These are phyloP conservation scores for Erythrobasidium yunnanense DNA, from an alignment of 768 basidiomycete genomes.

Conservation along the genomic window DNA sequence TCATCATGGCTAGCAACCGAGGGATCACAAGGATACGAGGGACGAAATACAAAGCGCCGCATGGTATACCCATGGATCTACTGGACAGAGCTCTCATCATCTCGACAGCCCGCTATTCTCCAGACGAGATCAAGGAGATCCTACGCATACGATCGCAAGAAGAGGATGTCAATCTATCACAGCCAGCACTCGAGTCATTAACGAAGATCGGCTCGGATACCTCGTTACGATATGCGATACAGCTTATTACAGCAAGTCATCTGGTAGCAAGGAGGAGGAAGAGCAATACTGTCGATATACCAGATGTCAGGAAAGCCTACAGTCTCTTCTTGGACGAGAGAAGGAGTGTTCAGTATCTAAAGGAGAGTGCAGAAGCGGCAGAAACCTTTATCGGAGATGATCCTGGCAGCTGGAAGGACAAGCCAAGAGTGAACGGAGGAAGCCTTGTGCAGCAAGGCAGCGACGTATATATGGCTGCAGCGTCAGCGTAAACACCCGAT, in stretches of 20 bases:
- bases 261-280: slow-evolving; percentile 76
- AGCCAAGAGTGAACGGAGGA: not conserved
- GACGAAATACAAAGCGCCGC: slow-evolving; percentile 85
- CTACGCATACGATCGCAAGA: slow-evolving; percentile 88
- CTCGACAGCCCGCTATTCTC: slow-evolving; percentile 72
- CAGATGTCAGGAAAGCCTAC: slow-evolving; percentile 74
- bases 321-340: slow-evolving; percentile 77
- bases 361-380: slow-evolving; percentile 47
- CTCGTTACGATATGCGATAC: slow-evolving; percentile 83
- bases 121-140: slow-evolving; percentile 79
- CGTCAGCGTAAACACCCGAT: no score
- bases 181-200: slow-evolving; percentile 64
- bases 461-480: not conserved
- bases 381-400: slow-evolving; percentile 14
- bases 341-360: slow-evolving; percentile 79
- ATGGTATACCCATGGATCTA: slow-evolving; percentile 86
- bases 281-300: slow-evolving; percentile 64
- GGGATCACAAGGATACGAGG: slow-evolving; percentile 91
- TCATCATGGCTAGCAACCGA: slow-evolving; percentile 96
- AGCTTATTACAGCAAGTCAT: slow-evolving; percentile 85
- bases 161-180: slow-evolving; percentile 76
- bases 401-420: slow-evolving; percentile 6
- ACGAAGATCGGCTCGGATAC: slow-evolving; percentile 80
- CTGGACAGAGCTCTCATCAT: slow-evolving; percentile 93
- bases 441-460: not conserved